Evolutionary conservation across 164 flowering plant genomes (phyloP), one percentile per base, ranked within the genome.

Genomic region (Piper longum): DNA sequence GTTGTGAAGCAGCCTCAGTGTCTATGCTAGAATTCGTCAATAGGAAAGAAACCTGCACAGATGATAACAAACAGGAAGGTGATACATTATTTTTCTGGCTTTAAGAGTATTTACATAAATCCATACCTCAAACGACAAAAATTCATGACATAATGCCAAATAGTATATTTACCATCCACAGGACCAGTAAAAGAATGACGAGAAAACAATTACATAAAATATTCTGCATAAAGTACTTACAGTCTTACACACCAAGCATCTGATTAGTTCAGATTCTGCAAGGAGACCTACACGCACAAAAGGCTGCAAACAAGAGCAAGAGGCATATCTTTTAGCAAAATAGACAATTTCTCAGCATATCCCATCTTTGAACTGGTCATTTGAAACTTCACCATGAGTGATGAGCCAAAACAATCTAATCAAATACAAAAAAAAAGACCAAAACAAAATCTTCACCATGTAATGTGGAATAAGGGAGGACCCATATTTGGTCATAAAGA

Each of bases 401-500:
- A 26, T 26, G 1, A 16, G 1, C 16, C 11, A 44, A 44, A 11
- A 44, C 48, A 44, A 44, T 44, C 11, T 44, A 44, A 5, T 11
- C 48, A 44, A 1, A 44, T 11, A 44, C 7, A 44, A 44, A 6
- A 44, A 43, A 1, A 11, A 12, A 40, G 16, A 40, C 12, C 8
- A 60, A 16, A 40, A 40, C 17, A 12, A 11, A 43, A 17, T 16
- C 43, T 70, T 59, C 77, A 92, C 98, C 98, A 88, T 85, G 63
- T 72, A 83, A 0, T 85, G 83, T 14, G 96, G 96, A 41, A 92
- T 84, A 43, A 86, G 77, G 48, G 88, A 81, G 52, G 86, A 76
- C 3, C 96, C 98, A 78, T 84, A 83, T 58, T 82, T 82, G 13
- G 96, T 89, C 59, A 64, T 63, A 75, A 92, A 92, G 42, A 92